Evolutionary conservation across 1,139 yeast genomes (phyloP).

Genomic region (Yamadazyma epiphylla): DNA sequence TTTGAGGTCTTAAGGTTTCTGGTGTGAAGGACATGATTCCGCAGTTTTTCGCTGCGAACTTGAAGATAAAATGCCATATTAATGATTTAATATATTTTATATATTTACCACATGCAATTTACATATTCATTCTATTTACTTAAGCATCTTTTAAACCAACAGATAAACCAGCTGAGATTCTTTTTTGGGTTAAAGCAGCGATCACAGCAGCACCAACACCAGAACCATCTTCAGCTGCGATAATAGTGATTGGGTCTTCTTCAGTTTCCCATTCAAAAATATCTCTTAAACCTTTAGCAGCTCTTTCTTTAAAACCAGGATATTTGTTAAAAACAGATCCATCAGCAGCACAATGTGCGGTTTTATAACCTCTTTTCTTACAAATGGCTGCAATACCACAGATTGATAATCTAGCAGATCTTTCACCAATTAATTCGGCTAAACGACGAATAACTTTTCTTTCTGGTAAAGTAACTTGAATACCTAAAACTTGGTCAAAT

Average conservation of each 20-base stretch:
- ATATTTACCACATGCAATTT: too few species aligned
- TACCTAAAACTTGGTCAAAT: constrained; percentile 54
- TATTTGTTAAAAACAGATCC: constrained; percentile 94
- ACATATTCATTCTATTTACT: background rate
- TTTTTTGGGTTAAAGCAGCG: constrained; percentile 86
- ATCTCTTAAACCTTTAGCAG: constrained; percentile 84
- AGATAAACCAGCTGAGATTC: constrained; percentile 66
- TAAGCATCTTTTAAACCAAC: constrained; percentile 48
- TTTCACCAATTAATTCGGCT: constrained; percentile 84
- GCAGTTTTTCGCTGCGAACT: too few species aligned
- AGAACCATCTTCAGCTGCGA: constrained; percentile 95
- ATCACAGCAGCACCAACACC: constrained; percentile 98
- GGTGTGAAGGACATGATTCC: constrained; percentile 6
- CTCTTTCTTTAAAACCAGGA: constrained; percentile 88
- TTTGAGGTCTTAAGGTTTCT: constrained; percentile 3
- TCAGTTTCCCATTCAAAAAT: constrained; percentile 75
- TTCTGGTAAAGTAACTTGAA: constrained; percentile 72
- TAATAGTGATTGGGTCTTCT: constrained; percentile 75
- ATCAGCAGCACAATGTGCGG: constrained; percentile 93
- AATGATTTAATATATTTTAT: too few species aligned
- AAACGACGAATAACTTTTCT: constrained; percentile 78
- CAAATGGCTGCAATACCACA: constrained; percentile 97
- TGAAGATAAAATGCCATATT: too few species aligned
- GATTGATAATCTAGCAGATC: constrained; percentile 88
- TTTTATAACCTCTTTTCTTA: constrained; percentile 73